These are phyloP conservation scores for Alternaria novae-zelandiae DNA, from an alignment of 2,329 filamentous ascomycete genomes.

Conservation along the genomic window DNA sequence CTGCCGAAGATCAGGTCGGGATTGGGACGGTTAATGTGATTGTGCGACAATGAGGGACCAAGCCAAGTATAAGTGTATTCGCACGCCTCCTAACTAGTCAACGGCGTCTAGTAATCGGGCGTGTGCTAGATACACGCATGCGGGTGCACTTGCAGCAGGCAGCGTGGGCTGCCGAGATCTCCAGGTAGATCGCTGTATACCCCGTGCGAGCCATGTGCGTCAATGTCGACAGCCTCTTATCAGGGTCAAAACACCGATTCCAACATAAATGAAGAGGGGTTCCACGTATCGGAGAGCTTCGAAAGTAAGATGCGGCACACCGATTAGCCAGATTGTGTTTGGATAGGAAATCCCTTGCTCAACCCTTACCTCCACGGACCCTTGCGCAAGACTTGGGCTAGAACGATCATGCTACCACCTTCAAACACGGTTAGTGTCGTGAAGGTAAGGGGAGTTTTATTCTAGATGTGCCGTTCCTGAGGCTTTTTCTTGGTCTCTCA, in stretches of 20 bases:
- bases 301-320: background rate
- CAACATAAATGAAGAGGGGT: background rate
- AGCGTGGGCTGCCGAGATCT: background rate
- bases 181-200: background rate
- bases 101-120: background rate
- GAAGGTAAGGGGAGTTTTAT: background rate
- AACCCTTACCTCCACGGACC: background rate
- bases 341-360: slow-evolving; percentile 4
- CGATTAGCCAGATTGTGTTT: background rate
- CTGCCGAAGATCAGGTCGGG: background rate
- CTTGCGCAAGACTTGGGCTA: background rate
- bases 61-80: background rate
- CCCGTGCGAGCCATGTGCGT: background rate
- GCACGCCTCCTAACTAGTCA: background rate
- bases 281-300: background rate
- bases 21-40: background rate
- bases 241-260: no score
- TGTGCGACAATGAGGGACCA: background rate
- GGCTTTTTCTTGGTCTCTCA: background rate
- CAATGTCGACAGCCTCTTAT: background rate
- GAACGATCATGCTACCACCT: background rate
- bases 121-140: background rate
- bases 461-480: background rate
- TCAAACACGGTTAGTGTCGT: background rate
- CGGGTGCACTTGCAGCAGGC: background rate